These are phyloP conservation scores for Aureobasidium sp. DNA, from an alignment of 2,329 filamentous ascomycete species.

Conservation along the genomic window DNA sequence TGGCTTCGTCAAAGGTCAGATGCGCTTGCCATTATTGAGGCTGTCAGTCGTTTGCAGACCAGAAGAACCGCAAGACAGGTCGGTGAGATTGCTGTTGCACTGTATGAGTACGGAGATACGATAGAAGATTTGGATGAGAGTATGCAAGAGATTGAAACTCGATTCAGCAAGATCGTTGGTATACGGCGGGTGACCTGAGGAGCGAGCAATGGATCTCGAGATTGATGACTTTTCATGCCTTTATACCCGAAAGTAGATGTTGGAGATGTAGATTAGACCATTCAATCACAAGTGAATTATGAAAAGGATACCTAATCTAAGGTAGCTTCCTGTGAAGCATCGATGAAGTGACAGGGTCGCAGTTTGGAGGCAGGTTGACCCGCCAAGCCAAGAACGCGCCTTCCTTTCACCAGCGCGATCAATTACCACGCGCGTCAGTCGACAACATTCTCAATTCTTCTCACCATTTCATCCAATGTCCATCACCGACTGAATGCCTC, in stretches of 20 bases:
- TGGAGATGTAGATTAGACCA: not conserved
- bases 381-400: conserved; percentile 3
- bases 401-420: not conserved
- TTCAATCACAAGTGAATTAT: not conserved
- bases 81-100: conserved; percentile 22
- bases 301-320: not conserved
- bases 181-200: conserved; percentile 16
- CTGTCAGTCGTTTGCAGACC: conserved; percentile 29
- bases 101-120: conserved; percentile 23
- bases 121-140: conserved; percentile 18
- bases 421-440: not conserved
- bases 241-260: not conserved
- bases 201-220: not conserved
- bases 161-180: conserved; percentile 17
- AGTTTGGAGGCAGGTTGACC: not conserved
- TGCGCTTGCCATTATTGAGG: conserved; percentile 27
- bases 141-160: conserved; percentile 22
- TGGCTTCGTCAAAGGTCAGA: conserved; percentile 31
- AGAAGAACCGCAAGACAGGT: conserved; percentile 30
- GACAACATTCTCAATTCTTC: not conserved
- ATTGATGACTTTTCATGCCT: not conserved
- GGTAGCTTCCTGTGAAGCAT: too few relatives aligned
- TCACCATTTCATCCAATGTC: not conserved
- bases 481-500: conserved; percentile 7
- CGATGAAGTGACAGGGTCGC: not conserved